These are phyloP conservation scores for Phytophthora crassamura DNA, from an alignment of 352 stramenopile species.

Conservation along the genomic window DNA sequence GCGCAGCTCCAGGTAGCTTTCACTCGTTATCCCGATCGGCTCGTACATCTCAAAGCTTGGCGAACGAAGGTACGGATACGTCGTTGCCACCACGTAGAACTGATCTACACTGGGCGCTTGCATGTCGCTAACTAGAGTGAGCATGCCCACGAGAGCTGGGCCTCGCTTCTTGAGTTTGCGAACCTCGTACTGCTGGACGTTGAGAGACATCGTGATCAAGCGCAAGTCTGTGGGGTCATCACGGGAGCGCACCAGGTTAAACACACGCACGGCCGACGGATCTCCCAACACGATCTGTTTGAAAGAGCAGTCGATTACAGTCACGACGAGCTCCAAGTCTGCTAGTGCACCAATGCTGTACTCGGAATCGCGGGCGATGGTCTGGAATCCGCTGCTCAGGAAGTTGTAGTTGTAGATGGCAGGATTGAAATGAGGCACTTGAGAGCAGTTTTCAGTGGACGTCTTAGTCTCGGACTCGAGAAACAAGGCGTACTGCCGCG, in stretches of 20 bases:
- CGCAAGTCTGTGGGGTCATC: slow-evolving; percentile 20
- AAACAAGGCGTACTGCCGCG: slow-evolving; percentile 41
- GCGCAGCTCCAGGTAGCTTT: slow-evolving; percentile 31
- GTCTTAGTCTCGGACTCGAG: slow-evolving; percentile 36
- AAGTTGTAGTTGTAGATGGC: slow-evolving; percentile 48
- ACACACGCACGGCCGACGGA: slow-evolving; percentile 27
- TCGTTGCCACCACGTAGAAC: slow-evolving; percentile 36
- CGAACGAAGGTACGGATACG: slow-evolving; percentile 41
- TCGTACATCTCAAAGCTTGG: slow-evolving; percentile 42
- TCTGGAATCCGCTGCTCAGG: slow-evolving; percentile 34
- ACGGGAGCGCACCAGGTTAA: slow-evolving; percentile 39
- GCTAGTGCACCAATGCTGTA: slow-evolving; percentile 47
- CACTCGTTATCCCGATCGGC: slow-evolving; percentile 21
- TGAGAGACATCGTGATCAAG: slow-evolving; percentile 36
- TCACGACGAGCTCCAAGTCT: slow-evolving; percentile 47
- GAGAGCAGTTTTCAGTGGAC: slow-evolving; percentile 32
- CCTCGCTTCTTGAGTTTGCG: slow-evolving; percentile 25
- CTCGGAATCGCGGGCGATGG: slow-evolving; percentile 27
- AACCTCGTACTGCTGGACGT: slow-evolving; percentile 44
- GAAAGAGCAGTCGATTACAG: slow-evolving; percentile 52
- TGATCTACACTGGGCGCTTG: slow-evolving; percentile 26
- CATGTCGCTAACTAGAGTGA: slow-evolving; percentile 39
- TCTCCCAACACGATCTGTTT: slow-evolving; percentile 25
- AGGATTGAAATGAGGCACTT: slow-evolving; percentile 13
- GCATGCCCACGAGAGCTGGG: slow-evolving; percentile 30